Conservation (phyloP, 768 basidiomycete genomes). For the Russula olivacea region DNA sequence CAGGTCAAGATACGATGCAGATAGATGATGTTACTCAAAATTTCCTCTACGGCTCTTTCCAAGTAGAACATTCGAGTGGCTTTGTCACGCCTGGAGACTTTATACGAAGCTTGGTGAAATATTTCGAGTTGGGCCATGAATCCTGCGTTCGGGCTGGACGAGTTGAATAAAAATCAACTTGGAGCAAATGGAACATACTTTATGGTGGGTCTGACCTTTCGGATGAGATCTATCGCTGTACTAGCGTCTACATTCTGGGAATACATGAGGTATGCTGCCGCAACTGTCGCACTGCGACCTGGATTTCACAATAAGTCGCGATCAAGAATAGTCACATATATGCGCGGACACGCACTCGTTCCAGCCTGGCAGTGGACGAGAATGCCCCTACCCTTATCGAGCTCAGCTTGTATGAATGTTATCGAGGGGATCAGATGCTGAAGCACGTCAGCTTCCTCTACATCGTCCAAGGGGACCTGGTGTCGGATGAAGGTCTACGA, state of each 20-base stretch:
- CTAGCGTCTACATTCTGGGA: constrained; percentile 49
- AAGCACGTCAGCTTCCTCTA: constrained; percentile 70
- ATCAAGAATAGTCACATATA: not conserved
- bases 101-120: constrained; percentile 67
- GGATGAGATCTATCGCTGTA: constrained; percentile 64
- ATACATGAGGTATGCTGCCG: constrained; percentile 87
- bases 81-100: constrained; percentile 61
- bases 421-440: constrained; percentile 73
- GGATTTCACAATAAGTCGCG: not conserved
- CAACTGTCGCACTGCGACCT: constrained; percentile 83
- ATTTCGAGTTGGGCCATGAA: constrained; percentile 78
- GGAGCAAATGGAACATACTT: constrained; percentile 47
- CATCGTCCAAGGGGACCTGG: constrained; percentile 76
- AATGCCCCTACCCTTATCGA: constrained; percentile 70
- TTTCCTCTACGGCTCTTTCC: constrained; percentile 63
- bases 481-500: constrained; percentile 69
- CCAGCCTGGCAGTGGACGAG: constrained; percentile 91
- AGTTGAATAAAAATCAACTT: constrained; percentile 8
- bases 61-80: constrained; percentile 78
- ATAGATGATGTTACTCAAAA: constrained; percentile 58
- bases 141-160: constrained; percentile 71
- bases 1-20: not conserved
- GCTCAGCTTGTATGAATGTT: constrained; percentile 73
- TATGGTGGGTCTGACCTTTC: constrained; percentile 56
- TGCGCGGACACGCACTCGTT: constrained; percentile 54